Evolutionary conservation across 78 protist genomes (phyloP).

Genomic region (Dictyostelium discoideum): DNA sequence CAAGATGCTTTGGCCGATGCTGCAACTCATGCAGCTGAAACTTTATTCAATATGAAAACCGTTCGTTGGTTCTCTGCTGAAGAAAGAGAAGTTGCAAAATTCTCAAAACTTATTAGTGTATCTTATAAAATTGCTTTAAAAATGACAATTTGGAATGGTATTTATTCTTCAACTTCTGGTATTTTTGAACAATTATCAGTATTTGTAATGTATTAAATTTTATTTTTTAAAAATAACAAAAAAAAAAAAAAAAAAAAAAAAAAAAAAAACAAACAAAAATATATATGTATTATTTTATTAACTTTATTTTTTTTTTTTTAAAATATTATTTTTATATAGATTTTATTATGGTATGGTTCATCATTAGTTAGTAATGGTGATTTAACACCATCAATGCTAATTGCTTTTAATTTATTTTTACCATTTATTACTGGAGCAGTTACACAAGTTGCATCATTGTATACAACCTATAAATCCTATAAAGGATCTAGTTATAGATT

Average conservation of each 20-base stretch:
- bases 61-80: conserved; percentile 88
- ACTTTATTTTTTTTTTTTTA: not conserved
- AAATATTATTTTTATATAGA: not conserved
- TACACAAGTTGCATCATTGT: conserved; percentile 20
- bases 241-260: not conserved
- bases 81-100: not conserved
- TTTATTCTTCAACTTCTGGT: conserved; percentile 32
- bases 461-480: conserved; percentile 49
- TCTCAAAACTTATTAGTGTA: not conserved
- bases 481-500: conserved; percentile 33
- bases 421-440: conserved; percentile 52
- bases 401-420: conserved; percentile 85
- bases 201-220: not conserved
- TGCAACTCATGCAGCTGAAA: conserved; percentile 47
- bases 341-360: conserved; percentile 88
- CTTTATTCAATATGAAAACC: conserved; percentile 81
- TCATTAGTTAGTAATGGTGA: conserved; percentile 70
- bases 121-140: conserved; percentile 54
- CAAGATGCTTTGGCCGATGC: conserved; percentile 89
- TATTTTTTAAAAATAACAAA: not conserved
- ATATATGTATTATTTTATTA: not conserved
- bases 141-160: conserved; percentile 72
- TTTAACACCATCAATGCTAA: conserved; percentile 76
- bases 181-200: conserved; percentile 69
- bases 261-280: not conserved